Evolutionary conservation across 306 rosid genomes (phyloP).

Genomic region (Carpinus fangiana): DNA sequence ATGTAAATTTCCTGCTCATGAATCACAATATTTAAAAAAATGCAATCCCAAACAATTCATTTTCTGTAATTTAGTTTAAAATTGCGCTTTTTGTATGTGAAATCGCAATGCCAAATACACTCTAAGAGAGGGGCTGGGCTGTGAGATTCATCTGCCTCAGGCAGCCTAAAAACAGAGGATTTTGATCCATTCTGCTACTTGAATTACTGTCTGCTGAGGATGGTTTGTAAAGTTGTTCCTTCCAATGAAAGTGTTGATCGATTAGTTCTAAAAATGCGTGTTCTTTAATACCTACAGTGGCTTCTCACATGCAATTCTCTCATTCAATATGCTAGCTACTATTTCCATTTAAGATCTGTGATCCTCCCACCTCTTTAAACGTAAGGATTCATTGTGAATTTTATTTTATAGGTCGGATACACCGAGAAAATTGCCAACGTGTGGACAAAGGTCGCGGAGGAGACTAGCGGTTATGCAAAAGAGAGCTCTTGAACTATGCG

Average conservation of each 20-base stretch:
- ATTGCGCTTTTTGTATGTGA: too few species aligned
- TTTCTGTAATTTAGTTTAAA: too few species aligned
- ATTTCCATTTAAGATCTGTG: conserved; percentile 8
- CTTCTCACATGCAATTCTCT: neutral
- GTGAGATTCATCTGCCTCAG: too few species aligned
- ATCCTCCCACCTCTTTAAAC: conserved; percentile 7
- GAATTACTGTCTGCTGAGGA: neutral
- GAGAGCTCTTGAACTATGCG: conserved; percentile 51
- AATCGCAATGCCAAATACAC: too few species aligned
- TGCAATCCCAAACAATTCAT: too few species aligned
- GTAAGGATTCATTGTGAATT: conserved; percentile 19
- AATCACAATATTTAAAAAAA: too few species aligned
- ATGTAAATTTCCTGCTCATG: neutral
- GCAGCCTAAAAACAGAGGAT: too few species aligned
- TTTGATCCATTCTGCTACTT: too few species aligned
- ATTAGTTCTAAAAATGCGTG: neutral
- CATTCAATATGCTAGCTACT: conserved; percentile 14
- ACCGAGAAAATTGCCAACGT: conserved; percentile 92
- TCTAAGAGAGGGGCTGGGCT: too few species aligned
- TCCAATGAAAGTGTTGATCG: neutral
- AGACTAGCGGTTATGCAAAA: conserved; percentile 56
- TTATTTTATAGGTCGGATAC: conserved; percentile 70
- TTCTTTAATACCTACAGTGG: neutral
- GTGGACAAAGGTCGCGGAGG: conserved; percentile 88
- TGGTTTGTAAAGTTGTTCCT: neutral